Evolutionary conservation across 345 rosid genomes (phyloP).

Genomic region (Dimocarpus longan): DNA sequence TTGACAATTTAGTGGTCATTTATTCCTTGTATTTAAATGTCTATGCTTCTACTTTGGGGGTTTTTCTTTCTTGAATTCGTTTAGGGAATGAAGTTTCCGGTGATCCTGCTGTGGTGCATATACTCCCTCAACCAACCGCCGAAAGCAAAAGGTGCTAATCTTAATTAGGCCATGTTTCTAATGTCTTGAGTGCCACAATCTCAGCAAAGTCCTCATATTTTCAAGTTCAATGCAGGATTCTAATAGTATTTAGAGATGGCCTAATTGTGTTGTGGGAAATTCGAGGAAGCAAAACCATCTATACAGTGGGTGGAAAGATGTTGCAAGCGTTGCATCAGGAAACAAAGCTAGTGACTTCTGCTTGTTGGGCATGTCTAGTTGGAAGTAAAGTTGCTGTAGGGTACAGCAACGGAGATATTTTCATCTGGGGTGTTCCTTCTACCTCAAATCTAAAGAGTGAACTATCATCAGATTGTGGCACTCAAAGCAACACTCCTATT

Average conservation of each 20-base stretch:
- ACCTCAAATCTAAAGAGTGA: slow-evolving; percentile 39
- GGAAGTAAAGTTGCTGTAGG: slow-evolving; percentile 88
- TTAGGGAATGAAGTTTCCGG: slow-evolving; percentile 60
- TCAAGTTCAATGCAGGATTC: slow-evolving; percentile 53
- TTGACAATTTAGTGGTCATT: neutral
- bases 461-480: slow-evolving; percentile 37
- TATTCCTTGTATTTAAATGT: neutral
- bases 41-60: neutral
- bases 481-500: slow-evolving; percentile 42
- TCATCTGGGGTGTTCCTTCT: slow-evolving; percentile 65
- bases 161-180: slow-evolving; percentile 3
- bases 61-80: neutral
- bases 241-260: slow-evolving; percentile 74
- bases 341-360: slow-evolving; percentile 73
- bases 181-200: neutral
- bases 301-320: slow-evolving; percentile 58
- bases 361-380: slow-evolving; percentile 85
- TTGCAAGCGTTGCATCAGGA: slow-evolving; percentile 55
- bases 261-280: slow-evolving; percentile 74
- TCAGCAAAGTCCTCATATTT: neutral
- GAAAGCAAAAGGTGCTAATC: slow-evolving; percentile 78
- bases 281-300: slow-evolving; percentile 59
- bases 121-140: slow-evolving; percentile 74
- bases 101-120: slow-evolving; percentile 56
- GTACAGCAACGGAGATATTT: slow-evolving; percentile 78